A percentile compares a stretch with the other conserved stretches of the same genome.
These are phyloP conservation scores for Areca catechu DNA, from an alignment of 176 grass and related monocot species.

Conservation along the genomic window DNA sequence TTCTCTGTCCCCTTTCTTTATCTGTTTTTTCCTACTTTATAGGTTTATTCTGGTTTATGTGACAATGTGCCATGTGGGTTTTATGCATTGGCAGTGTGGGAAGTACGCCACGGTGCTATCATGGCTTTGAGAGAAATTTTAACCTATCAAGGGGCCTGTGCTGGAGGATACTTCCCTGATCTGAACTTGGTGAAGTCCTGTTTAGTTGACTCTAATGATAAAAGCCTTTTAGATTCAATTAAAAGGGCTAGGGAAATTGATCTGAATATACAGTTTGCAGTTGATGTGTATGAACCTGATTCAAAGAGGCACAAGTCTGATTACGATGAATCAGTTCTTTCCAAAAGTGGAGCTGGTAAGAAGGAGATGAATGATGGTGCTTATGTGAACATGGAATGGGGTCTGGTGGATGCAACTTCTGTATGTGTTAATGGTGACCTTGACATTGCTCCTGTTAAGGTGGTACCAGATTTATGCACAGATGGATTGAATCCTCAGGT, in stretches of 20 bases:
- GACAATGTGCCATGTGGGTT: slow-evolving; percentile 16
- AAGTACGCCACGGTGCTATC: slow-evolving; percentile 87
- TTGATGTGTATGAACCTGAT: slow-evolving; percentile 44
- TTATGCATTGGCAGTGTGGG: slow-evolving; percentile 63
- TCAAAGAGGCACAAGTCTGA: slow-evolving; percentile 55
- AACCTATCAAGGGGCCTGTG: slow-evolving; percentile 89
- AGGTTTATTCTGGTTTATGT: background rate
- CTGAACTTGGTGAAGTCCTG: slow-evolving; percentile 30
- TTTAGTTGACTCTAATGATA: slow-evolving; percentile 57
- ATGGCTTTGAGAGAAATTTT: slow-evolving; percentile 99
- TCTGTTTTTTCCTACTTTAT: slow-evolving; percentile 3
- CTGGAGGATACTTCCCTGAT: slow-evolving; percentile 84
- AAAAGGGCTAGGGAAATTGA: slow-evolving; percentile 58
- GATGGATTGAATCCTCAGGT: slow-evolving; percentile 24
- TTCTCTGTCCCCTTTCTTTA: slow-evolving; percentile 11
- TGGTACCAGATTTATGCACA: slow-evolving; percentile 30
- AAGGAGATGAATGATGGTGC: slow-evolving; percentile 33
- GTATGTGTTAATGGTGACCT: slow-evolving; percentile 19
- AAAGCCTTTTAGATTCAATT: slow-evolving; percentile 27
- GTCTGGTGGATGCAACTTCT: slow-evolving; percentile 17
- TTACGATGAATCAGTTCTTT: slow-evolving; percentile 15
- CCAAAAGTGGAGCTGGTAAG: slow-evolving; percentile 15
- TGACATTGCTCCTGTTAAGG: slow-evolving; percentile 43
- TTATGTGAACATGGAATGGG: slow-evolving; percentile 29
- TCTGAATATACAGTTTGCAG: slow-evolving; percentile 56